Evolutionary conservation across 78 protist species (phyloP), one percentile per base, ranked within the genome.

Genomic region (Dictyostelium intermedium): DNA sequence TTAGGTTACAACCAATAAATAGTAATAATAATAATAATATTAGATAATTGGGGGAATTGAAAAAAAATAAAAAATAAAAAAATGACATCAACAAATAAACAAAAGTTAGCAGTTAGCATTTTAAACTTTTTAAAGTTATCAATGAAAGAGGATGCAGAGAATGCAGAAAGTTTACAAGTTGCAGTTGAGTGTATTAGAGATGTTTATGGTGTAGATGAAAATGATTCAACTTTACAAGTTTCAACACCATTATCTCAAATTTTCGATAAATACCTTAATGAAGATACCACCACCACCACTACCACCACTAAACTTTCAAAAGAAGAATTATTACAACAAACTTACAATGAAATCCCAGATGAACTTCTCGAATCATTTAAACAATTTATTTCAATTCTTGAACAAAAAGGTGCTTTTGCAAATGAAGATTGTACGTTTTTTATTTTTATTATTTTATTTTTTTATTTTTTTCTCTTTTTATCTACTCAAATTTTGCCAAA

Each of bases 71-170:
- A n/a, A n/a, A n/a, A n/a, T 39, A 5, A 39, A 5, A 78, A 79
- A 37, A 87, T 87, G 93, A 86, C 80, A 20, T 32, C 39, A 32
- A 41, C 39, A 32, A 41, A 80, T 16, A 79, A 63, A 87, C 18
- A 87, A 72, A 87, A 43, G 66, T 77, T 87, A 45, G 93, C 70
- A 39, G 93, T 61, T 79, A 79, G 86, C 47, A 87, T 87, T 20
- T 32, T 87, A 25, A 23, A 87, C 11, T 87, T 87, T 82, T 79
- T 87, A 45, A 14, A 77, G 13, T 8, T 20, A 14, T 41, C 93
- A 63, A 61, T 79, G 35, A 37, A 45, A 60, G 27, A 66, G 0
- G 16, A 56, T 20, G 50, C 93, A 41, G 79, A 73, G 5, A 60
- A 32, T 61, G 85, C 85, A 10, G 93, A 87, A 43, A 45, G 74